Evolutionary conservation across 2,329 filamentous ascomycete species (phyloP).

Genomic region (Exophiala phaeomuriformis): DNA sequence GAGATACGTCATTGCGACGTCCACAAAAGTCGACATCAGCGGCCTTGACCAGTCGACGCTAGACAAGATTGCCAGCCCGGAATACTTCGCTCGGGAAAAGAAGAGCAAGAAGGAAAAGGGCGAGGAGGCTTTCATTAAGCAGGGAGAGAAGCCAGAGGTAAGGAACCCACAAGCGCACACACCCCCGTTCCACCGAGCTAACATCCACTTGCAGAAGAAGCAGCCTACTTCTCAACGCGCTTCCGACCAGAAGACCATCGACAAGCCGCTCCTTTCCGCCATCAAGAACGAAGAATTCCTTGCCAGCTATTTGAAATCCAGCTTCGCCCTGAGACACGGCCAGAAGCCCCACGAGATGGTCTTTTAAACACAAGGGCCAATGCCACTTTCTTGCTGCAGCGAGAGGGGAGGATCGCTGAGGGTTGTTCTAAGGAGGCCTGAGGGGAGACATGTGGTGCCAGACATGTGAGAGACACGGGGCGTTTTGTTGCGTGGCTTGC

Average conservation of each 20-base stretch:
- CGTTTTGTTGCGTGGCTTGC: slow-evolving; percentile 9
- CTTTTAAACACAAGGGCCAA: slow-evolving; percentile 57
- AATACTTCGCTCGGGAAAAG: slow-evolving; percentile 98
- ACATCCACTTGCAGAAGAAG: slow-evolving; percentile 71
- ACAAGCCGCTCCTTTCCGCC: slow-evolving; percentile 88
- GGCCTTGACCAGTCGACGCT: slow-evolving; percentile 65
- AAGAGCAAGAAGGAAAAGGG: slow-evolving; percentile 80
- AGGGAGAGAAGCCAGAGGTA: slow-evolving; percentile 96
- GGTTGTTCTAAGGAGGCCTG: neutral
- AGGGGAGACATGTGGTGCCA: slow-evolving; percentile 1
- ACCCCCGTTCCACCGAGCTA: slow-evolving; percentile 28
- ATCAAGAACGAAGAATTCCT: slow-evolving; percentile 99
- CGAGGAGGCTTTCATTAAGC: slow-evolving; percentile 99
- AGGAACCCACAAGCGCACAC: slow-evolving; percentile 32
- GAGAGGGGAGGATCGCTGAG: neutral
- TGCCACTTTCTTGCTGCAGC: too few species aligned
- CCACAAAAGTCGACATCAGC: slow-evolving; percentile 52
- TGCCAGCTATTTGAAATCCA: slow-evolving; percentile 84
- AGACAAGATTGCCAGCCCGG: slow-evolving; percentile 79
- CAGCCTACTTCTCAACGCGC: slow-evolving; percentile 83
- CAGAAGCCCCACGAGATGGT: slow-evolving; percentile 99
- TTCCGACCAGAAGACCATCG: slow-evolving; percentile 95
- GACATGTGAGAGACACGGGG: neutral
- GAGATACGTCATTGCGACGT: slow-evolving; percentile 46
- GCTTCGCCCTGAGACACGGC: slow-evolving; percentile 98